These are phyloP conservation scores for Linderina pennispora DNA, from an alignment of 192 early-diverging fungal genomes.

Conservation along the genomic window DNA sequence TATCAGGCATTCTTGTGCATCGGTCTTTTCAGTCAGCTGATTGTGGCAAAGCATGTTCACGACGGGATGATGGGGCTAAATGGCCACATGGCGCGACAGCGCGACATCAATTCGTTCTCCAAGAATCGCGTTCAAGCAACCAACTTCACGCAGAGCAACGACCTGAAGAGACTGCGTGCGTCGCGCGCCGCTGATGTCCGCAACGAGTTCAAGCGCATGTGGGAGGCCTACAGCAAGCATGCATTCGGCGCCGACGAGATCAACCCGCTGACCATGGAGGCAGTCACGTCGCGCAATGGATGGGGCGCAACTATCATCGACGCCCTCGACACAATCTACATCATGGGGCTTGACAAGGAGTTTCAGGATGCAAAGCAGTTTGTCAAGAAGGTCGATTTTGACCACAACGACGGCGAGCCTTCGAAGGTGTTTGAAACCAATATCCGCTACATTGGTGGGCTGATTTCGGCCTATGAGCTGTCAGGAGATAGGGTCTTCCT, in stretches of 20 bases:
- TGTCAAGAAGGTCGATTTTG: constrained; percentile 66
- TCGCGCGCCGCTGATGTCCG: constrained; percentile 51
- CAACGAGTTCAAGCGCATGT: constrained; percentile 58
- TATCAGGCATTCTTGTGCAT: too few relatives aligned
- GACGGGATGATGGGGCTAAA: constrained; percentile 35
- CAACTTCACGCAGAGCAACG: constrained; percentile 29
- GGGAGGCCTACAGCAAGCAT: constrained; percentile 71
- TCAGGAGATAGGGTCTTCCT: constrained; percentile 57
- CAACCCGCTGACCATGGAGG: constrained; percentile 45
- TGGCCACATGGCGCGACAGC: constrained; percentile 19
- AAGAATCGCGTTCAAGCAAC: constrained; percentile 24
- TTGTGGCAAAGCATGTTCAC: constrained; percentile 11
- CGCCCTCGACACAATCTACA: constrained; percentile 76
- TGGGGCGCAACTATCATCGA: constrained; percentile 92
- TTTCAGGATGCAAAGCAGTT: constrained; percentile 67
- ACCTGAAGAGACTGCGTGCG: constrained; percentile 42
- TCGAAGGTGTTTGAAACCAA: constrained; percentile 84
- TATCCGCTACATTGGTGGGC: constrained; percentile 80
- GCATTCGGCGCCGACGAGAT: constrained; percentile 78
- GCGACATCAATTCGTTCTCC: constrained; percentile 25
- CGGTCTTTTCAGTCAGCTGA: constrained; percentile 8
- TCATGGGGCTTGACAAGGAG: constrained; percentile 80
- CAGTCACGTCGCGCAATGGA: constrained; percentile 48
- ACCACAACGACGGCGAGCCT: constrained; percentile 58
- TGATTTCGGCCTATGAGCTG: constrained; percentile 78